A percentile compares a stretch with the other conserved stretches of the same genome.
phyloP scores from a whole-genome alignment of 352 stramenopile species.

The Phytophthora foliorum region DNA sequence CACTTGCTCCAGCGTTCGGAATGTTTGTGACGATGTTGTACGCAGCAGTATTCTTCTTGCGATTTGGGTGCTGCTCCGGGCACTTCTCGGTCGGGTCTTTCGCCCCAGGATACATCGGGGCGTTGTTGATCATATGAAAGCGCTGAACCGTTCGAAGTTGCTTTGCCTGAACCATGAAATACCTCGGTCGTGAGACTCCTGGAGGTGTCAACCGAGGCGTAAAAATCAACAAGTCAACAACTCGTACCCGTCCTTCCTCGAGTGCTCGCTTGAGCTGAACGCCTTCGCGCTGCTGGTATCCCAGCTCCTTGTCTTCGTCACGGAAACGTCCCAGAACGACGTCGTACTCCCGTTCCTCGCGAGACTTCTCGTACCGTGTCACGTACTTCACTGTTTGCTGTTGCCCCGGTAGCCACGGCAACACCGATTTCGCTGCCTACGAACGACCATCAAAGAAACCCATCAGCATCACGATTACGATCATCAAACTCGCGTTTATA shows the following conservation, averaged over 20 bases:
- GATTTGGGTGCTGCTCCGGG: slow-evolving; percentile 41
- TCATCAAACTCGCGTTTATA: not conserved
- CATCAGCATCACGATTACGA: slow-evolving; percentile 10
- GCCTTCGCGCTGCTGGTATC: slow-evolving; percentile 43
- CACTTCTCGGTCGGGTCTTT: slow-evolving; percentile 56
- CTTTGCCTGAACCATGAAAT: slow-evolving; percentile 45
- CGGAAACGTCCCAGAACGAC: slow-evolving; percentile 74
- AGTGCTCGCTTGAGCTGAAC: slow-evolving; percentile 45
- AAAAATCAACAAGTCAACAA: not conserved
- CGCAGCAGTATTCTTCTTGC: slow-evolving; percentile 42
- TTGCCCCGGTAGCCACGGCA: slow-evolving; percentile 71
- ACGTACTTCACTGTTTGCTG: slow-evolving; percentile 66
- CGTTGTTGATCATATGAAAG: slow-evolving; percentile 79
- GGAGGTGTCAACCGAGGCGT: not conserved
- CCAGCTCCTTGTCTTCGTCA: slow-evolving; percentile 58
- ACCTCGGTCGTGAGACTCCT: not conserved
- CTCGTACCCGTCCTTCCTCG: slow-evolving; percentile 51
- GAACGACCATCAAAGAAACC: slow-evolving; percentile 12
- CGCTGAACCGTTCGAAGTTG: slow-evolving; percentile 69
- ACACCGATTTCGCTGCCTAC: slow-evolving; percentile 64
- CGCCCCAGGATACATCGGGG: slow-evolving; percentile 54
- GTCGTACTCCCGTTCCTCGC: slow-evolving; percentile 79
- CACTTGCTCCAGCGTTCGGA: slow-evolving; percentile 23
- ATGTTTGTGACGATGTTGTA: slow-evolving; percentile 83
- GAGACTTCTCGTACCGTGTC: slow-evolving; percentile 76